Evolutionary conservation across 2,329 filamentous ascomycete species (phyloP).

Genomic region (Orbilia javanica): DNA sequence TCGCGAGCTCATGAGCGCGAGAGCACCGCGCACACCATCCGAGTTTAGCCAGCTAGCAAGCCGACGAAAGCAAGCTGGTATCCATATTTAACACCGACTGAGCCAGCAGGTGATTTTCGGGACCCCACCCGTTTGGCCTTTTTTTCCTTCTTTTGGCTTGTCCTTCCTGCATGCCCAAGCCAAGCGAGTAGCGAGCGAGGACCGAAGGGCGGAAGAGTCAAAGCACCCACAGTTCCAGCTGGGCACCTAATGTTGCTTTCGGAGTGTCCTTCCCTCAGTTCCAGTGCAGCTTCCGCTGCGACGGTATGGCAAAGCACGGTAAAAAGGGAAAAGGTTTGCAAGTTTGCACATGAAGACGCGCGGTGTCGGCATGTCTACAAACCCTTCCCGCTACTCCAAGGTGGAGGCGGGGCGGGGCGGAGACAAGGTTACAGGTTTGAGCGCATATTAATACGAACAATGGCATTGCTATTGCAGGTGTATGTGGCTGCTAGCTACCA

Average conservation of each 20-base stretch:
- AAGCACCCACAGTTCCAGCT: slow-evolving; percentile 36
- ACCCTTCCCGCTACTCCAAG: slow-evolving; percentile 15
- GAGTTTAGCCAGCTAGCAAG: slow-evolving; percentile 24
- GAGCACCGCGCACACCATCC: slow-evolving; percentile 25
- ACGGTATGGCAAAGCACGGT: slow-evolving; percentile 22
- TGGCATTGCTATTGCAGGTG: slow-evolving; percentile 21
- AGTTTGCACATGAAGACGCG: slow-evolving; percentile 22
- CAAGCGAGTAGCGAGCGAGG: slow-evolving; percentile 56
- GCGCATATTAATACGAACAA: slow-evolving; percentile 30
- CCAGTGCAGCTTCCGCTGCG: slow-evolving; percentile 16
- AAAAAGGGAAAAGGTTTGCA: slow-evolving; percentile 25
- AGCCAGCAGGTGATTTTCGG: slow-evolving; percentile 47
- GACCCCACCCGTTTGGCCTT: slow-evolving; percentile 57
- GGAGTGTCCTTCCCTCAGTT: slow-evolving; percentile 23
- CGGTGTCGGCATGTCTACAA: slow-evolving; percentile 27
- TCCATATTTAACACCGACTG: slow-evolving; percentile 25
- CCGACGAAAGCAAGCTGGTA: slow-evolving; percentile 16
- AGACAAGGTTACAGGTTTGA: slow-evolving; percentile 27
- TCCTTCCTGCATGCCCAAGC: slow-evolving; percentile 41
- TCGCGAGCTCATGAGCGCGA: slow-evolving; percentile 56
- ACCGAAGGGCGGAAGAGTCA: slow-evolving; percentile 34
- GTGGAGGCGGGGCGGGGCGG: slow-evolving; percentile 24
- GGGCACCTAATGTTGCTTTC: slow-evolving; percentile 6
- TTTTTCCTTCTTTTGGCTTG: slow-evolving; percentile 35
- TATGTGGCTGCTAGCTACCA: neutral